Conservation (phyloP, 768 basidiomycete genomes). For the Collybia sordida region DNA sequence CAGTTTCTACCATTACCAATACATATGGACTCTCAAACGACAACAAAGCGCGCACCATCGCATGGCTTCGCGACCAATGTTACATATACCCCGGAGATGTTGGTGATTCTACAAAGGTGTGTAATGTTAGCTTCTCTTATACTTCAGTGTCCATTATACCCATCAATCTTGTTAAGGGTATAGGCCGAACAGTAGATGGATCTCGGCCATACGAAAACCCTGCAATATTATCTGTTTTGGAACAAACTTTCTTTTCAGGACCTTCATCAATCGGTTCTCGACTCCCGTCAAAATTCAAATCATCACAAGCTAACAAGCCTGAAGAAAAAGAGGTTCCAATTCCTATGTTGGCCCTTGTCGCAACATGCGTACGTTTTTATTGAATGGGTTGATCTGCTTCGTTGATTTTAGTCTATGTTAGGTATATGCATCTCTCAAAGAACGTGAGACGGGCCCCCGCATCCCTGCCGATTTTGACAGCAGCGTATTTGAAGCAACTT, state of each 20-base stretch:
- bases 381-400: too few species aligned
- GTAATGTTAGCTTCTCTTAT: too few species aligned
- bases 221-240: not conserved
- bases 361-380: not conserved
- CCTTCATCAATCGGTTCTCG: not conserved
- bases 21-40: not conserved
- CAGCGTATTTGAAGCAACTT: conserved; percentile 1
- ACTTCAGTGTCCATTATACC: not conserved
- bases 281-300: conserved; percentile 7
- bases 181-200: not conserved
- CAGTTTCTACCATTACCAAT: not conserved
- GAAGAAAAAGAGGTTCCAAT: conserved; percentile 5
- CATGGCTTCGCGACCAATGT: not conserved
- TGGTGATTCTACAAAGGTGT: not conserved
- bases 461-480: not conserved
- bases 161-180: not conserved
- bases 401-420: too few species aligned
- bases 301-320: not conserved
- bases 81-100: conserved; percentile 6
- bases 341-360: conserved; percentile 2
- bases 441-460: not conserved
- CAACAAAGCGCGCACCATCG: not conserved
- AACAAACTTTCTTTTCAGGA: not conserved
- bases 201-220: conserved; percentile 3
- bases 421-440: conserved; percentile 5